Evolutionary conservation across 2,329 filamentous ascomycete species (phyloP).

Genomic region (Bipolaris gigantea): DNA sequence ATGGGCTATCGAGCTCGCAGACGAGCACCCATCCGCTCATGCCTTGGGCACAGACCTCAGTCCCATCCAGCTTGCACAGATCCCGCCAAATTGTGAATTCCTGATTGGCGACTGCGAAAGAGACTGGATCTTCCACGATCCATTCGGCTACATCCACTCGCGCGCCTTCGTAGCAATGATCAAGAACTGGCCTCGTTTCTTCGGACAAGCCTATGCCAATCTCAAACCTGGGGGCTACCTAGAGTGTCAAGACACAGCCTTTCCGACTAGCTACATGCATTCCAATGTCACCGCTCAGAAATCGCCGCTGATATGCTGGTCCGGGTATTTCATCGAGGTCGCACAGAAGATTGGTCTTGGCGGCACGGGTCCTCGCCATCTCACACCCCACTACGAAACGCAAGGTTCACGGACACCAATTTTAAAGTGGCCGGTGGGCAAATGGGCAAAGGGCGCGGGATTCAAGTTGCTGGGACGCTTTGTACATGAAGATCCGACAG

Average conservation of each 20-base stretch:
- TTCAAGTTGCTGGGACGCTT: constrained; percentile 34
- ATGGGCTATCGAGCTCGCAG: constrained; percentile 38
- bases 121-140: constrained; percentile 58
- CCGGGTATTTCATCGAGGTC: constrained; percentile 28
- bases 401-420: constrained; percentile 34
- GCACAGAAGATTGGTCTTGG: constrained; percentile 42
- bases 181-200: constrained; percentile 55
- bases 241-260: constrained; percentile 52
- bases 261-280: constrained; percentile 31
- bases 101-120: constrained; percentile 46
- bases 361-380: constrained; percentile 45
- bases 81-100: constrained; percentile 41
- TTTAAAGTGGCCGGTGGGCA: constrained; percentile 40
- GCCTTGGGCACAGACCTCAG: constrained; percentile 42
- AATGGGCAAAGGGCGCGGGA: constrained; percentile 37
- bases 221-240: constrained; percentile 56
- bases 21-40: constrained; percentile 38
- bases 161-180: constrained; percentile 57
- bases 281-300: constrained; percentile 23
- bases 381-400: constrained; percentile 31
- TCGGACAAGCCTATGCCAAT: constrained; percentile 45
- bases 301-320: constrained; percentile 35
- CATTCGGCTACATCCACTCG: constrained; percentile 62
- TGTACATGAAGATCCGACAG: constrained; percentile 32
- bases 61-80: constrained; percentile 35